Conservation (phyloP, 2,329 filamentous ascomycete species). For the Neophaeococcomyces aloes region DNA sequence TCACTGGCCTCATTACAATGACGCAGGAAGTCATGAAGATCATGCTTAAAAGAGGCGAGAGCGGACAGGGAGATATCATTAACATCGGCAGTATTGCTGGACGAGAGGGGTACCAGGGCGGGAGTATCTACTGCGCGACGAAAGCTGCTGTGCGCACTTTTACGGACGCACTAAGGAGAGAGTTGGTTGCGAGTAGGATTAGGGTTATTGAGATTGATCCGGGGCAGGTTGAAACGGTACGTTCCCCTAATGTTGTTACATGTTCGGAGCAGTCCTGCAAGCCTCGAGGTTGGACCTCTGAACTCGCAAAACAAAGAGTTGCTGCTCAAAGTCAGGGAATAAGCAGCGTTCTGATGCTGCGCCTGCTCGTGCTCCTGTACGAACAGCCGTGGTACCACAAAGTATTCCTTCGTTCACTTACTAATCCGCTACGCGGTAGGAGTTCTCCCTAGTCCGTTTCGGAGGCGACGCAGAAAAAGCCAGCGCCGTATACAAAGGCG, state of each 20-base stretch:
- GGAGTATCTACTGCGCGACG: constrained; percentile 84
- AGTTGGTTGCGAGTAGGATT: constrained; percentile 70
- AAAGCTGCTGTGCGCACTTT: constrained; percentile 83
- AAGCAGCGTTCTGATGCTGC: too few species aligned
- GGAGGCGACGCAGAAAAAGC: constrained; percentile 82
- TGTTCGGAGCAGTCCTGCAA: too few species aligned
- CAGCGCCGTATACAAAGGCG: constrained; percentile 64
- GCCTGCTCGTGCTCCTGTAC: background rate
- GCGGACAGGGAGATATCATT: constrained; percentile 83
- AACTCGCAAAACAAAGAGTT: too few species aligned
- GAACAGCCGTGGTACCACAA: too few species aligned
- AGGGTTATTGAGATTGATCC: constrained; percentile 82
- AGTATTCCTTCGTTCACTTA: too few species aligned
- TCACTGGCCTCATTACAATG: constrained; percentile 90
- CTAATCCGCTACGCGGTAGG: constrained; percentile 41
- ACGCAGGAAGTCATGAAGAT: constrained; percentile 81
- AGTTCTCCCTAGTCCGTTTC: constrained; percentile 83
- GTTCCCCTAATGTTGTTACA: constrained; percentile 15
- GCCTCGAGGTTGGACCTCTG: too few species aligned
- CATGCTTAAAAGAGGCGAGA: constrained; percentile 58
- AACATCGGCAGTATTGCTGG: constrained; percentile 92
- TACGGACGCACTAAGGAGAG: constrained; percentile 70
- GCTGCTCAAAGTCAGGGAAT: too few species aligned
- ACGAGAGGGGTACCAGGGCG: constrained; percentile 72
- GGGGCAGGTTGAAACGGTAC: constrained; percentile 78